phyloP scores from a whole-genome alignment of 2,329 filamentous ascomycete genomes.

The Xylariaceae sp. region DNA sequence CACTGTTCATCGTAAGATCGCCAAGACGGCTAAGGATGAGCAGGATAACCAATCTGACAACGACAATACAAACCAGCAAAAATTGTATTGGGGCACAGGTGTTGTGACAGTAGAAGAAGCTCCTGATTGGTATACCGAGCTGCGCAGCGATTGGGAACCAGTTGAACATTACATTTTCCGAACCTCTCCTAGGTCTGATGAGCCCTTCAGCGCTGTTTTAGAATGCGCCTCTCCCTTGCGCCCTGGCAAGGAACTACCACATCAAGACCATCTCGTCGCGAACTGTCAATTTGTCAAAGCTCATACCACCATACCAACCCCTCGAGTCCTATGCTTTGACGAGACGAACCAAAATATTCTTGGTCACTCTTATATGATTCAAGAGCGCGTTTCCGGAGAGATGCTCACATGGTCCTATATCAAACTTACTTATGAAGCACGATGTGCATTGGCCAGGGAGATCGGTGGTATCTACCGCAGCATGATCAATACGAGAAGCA shows the following conservation, averaged over 20 bases:
- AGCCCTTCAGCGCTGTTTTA: no score
- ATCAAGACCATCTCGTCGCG: background rate
- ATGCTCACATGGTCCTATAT: background rate
- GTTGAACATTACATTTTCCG: no score
- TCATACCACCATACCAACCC: background rate
- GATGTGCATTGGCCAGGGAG: background rate
- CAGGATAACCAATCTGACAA: background rate
- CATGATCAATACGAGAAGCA: background rate
- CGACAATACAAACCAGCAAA: no score
- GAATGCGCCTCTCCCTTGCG: background rate
- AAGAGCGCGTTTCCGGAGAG: background rate
- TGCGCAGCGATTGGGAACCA: background rate
- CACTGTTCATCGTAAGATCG: background rate
- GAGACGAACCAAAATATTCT: background rate
- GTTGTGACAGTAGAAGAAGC: background rate
- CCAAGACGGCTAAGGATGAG: background rate
- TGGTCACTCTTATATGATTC: background rate
- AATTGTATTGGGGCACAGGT: no score
- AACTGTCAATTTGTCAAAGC: background rate
- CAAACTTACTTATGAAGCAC: background rate
- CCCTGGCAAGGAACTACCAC: background rate
- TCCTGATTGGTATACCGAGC: background rate
- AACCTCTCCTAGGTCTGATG: no score
- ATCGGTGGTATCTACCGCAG: background rate
- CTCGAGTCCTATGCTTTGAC: background rate